Conservation (phyloP, 2,329 filamentous ascomycete species). For the Pseudogymnoascus sp. region DNA sequence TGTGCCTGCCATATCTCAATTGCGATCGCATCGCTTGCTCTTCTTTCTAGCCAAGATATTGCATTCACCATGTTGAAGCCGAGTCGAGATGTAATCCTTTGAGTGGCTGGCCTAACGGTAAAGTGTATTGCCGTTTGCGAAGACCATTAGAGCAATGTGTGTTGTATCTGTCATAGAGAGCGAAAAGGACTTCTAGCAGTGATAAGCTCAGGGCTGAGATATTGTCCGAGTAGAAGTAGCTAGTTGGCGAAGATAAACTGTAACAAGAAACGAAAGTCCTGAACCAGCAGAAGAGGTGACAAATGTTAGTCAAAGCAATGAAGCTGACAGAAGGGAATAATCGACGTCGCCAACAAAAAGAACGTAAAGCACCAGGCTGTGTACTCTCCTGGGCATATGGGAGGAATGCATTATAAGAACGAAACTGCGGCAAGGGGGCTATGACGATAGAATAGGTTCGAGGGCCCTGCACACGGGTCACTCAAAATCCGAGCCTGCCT, state of each 20-base stretch:
- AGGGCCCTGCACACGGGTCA: constrained; percentile 7
- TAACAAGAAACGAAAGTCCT: constrained; percentile 4
- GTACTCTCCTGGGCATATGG: background rate
- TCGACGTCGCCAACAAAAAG: background rate
- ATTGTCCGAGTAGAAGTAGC: background rate
- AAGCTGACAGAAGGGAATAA: background rate
- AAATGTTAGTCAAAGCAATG: background rate
- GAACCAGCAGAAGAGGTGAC: constrained; percentile 4
- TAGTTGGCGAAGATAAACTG: background rate
- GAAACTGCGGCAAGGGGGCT: constrained; percentile 4
- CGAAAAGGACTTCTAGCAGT: background rate
- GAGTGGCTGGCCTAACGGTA: constrained; percentile 1
- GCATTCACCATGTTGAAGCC: constrained; percentile 4
- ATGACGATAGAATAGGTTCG: constrained; percentile 7
- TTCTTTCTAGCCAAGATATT: background rate
- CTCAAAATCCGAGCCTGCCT: background rate
- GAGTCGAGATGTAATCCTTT: background rate
- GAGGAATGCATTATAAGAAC: constrained; percentile 8
- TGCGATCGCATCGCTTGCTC: background rate
- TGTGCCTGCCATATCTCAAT: constrained; percentile 6
- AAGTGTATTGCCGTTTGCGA: background rate
- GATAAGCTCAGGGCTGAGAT: background rate
- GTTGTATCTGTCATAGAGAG: background rate
- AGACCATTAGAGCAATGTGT: constrained; percentile 3
- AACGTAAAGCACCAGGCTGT: constrained; percentile 6